Conservation (phyloP, 164 flowering plant genomes). For the Piper longum region DNA sequence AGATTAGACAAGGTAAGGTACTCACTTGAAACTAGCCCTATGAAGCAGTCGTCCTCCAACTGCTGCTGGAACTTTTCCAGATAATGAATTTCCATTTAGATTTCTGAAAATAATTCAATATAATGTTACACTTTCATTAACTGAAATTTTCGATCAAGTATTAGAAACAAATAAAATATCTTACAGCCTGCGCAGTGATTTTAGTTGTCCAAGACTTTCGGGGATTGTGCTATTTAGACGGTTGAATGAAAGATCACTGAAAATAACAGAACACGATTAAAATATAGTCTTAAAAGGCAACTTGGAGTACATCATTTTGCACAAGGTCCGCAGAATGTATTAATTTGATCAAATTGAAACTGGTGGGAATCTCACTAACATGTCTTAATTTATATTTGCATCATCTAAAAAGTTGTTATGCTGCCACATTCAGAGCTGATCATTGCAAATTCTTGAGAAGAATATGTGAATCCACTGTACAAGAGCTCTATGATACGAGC, state of each 20-base stretch:
- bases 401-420: too few relatives aligned
- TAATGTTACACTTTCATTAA: background rate
- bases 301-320: background rate
- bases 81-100: conserved; percentile 78
- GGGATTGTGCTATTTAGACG: conserved; percentile 86
- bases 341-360: too few relatives aligned
- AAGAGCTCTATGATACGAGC: too few relatives aligned
- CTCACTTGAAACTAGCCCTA: conserved; percentile 94
- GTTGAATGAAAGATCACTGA: conserved; percentile 92
- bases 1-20: background rate
- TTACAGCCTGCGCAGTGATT: conserved; percentile 63
- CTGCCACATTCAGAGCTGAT: too few relatives aligned
- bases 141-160: background rate
- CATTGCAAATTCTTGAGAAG: too few relatives aligned
- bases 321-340: too few relatives aligned
- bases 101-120: conserved; percentile 32
- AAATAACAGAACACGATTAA: background rate
- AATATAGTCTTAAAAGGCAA: background rate
- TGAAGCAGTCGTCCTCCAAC: conserved; percentile 88
- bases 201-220: conserved; percentile 73
- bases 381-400: too few relatives aligned
- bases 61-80: conserved; percentile 76
- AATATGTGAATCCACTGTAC: too few relatives aligned
- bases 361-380: too few relatives aligned
- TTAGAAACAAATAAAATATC: conserved; percentile 8